A percentile compares a stretch with the other conserved stretches of the same genome.
These are phyloP conservation scores for Peribolospora kevripleyi DNA, from an alignment of 768 basidiomycete genomes.

Conservation along the genomic window DNA sequence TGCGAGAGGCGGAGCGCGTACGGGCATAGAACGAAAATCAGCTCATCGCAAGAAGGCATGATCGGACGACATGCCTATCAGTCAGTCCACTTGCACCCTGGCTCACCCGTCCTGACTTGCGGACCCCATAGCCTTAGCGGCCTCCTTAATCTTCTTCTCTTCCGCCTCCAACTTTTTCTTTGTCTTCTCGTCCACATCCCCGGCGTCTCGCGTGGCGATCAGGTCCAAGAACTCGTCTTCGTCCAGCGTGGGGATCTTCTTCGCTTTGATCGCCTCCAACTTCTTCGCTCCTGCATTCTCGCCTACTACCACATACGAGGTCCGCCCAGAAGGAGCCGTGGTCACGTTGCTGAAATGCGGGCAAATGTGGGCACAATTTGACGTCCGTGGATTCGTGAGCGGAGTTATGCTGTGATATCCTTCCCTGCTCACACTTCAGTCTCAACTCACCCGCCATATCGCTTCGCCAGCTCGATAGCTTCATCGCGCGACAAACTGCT, in stretches of 20 bases:
- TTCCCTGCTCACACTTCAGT: neutral
- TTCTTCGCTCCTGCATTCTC: conserved; percentile 71
- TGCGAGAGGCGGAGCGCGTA: too few species aligned
- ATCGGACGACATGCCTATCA: too few species aligned
- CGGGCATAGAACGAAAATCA: too few species aligned
- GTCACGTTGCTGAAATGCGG: conserved; percentile 46
- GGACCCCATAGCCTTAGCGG: conserved; percentile 44
- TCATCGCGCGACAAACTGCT: conserved; percentile 69
- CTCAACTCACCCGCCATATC: conserved; percentile 56
- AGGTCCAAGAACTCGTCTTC: conserved; percentile 74
- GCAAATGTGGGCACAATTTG: neutral
- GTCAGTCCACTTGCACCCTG: conserved; percentile 14
- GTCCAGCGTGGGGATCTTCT: conserved; percentile 43
- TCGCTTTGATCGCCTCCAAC: conserved; percentile 60
- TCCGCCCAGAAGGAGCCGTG: conserved; percentile 65
- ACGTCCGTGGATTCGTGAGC: neutral
- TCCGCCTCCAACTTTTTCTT: conserved; percentile 61
- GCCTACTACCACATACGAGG: conserved; percentile 70
- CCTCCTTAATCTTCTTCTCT: conserved; percentile 42
- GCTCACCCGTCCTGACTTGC: conserved; percentile 11
- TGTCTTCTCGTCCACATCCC: conserved; percentile 46
- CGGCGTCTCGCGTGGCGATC: conserved; percentile 33
- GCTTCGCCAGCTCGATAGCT: conserved; percentile 64
- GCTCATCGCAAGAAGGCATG: too few species aligned
- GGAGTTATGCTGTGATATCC: neutral